Percentiles rank a stretch among this genome's conserved stretches.
phyloP scores from a whole-genome alignment of 1,139 yeast species.

The Debaryomyces sp. region DNA sequence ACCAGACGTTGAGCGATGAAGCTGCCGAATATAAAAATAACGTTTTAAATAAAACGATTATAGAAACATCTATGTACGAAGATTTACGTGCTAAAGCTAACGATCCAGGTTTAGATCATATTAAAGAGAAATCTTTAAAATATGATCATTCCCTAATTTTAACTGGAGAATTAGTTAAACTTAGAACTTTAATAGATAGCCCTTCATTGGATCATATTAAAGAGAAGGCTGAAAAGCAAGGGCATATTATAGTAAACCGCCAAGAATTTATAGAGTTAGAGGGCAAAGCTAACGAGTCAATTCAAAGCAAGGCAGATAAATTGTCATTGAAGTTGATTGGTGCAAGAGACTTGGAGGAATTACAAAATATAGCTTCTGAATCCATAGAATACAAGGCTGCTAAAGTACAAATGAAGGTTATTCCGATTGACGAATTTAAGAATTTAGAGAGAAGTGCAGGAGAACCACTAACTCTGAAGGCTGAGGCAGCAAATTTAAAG shows the following conservation, averaged over 20 bases:
- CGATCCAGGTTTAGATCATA: conserved; percentile 18
- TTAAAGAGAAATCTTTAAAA: conserved; percentile 28
- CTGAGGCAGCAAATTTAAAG: conserved; percentile 18
- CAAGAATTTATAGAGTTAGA: conserved; percentile 22
- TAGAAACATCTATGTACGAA: neutral
- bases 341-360: conserved; percentile 17
- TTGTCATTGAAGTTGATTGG: conserved; percentile 21
- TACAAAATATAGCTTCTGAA: conserved; percentile 11
- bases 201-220: conserved; percentile 21
- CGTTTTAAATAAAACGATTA: neutral
- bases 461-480: conserved; percentile 14
- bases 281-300: conserved; percentile 20
- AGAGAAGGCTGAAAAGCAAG: conserved; percentile 21
- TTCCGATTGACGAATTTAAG: conserved; percentile 14
- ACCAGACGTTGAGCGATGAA: conserved; percentile 18
- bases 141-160: conserved; percentile 22
- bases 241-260: conserved; percentile 20
- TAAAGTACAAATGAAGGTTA: conserved; percentile 13
- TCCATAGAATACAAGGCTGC: conserved; percentile 19
- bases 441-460: neutral
- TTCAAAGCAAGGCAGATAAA: conserved; percentile 16
- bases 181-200: neutral
- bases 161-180: conserved; percentile 4
- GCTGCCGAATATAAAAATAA: neutral
- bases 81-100: neutral